These are phyloP conservation scores for Trypanosoma melophagium DNA, from an alignment of 208 protist genomes.

Conservation along the genomic window DNA sequence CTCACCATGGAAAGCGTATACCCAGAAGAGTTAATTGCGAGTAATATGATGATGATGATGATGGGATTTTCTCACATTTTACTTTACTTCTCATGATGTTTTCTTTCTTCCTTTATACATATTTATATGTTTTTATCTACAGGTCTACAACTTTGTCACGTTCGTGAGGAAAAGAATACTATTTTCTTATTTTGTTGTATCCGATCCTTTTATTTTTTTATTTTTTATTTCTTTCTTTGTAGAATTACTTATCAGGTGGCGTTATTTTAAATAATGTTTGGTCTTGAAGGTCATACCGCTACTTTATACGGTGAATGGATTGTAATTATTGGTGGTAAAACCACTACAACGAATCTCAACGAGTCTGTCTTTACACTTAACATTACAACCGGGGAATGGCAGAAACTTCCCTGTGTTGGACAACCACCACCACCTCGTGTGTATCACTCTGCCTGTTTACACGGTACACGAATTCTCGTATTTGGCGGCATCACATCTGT, in stretches of 20 bases:
- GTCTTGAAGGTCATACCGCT: slow-evolving; percentile 27
- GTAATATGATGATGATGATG: slow-evolving; percentile 10
- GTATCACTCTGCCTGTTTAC: slow-evolving; percentile 21
- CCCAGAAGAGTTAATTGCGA: slow-evolving; percentile 35
- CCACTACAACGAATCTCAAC: slow-evolving; percentile 17
- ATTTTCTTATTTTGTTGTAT: no score
- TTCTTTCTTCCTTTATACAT: not conserved
- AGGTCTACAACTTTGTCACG: no score
- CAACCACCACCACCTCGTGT: slow-evolving; percentile 11
- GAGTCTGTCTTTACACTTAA: slow-evolving; percentile 13
- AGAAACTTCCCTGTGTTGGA: slow-evolving; percentile 7
- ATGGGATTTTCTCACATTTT: slow-evolving; percentile 1
- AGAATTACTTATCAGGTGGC: not conserved
- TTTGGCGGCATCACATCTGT: slow-evolving; percentile 26
- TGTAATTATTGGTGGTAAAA: slow-evolving; percentile 26
- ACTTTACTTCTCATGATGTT: slow-evolving; percentile 4
- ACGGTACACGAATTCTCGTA: slow-evolving; percentile 17
- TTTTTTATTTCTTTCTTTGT: slow-evolving; percentile 10
- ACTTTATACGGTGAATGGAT: slow-evolving; percentile 22
- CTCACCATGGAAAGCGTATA: slow-evolving; percentile 81
- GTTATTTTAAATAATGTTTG: slow-evolving; percentile 12
- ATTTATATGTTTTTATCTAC: slow-evolving; percentile 17
- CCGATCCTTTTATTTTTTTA: not conserved
- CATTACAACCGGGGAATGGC: slow-evolving; percentile 12
- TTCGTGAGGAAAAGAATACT: no score